Evolutionary conservation across 148 eudicot genomes (phyloP).

Genomic region (Drosera capensis): DNA sequence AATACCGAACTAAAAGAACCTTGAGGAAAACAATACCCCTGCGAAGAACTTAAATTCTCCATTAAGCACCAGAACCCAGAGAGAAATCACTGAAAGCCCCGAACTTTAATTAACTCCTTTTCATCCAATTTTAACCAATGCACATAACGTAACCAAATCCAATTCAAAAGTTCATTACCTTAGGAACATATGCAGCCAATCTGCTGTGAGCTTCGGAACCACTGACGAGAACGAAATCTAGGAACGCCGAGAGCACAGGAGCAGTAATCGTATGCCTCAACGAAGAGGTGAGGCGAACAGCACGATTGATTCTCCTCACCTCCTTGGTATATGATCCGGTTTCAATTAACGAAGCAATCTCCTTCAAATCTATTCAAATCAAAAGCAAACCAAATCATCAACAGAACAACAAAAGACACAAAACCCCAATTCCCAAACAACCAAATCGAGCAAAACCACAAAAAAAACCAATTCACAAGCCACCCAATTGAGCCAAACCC

Average conservation of each 20-base stretch:
- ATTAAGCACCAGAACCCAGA: too few species aligned
- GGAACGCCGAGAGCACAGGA: slow-evolving; percentile 41
- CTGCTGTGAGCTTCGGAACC: slow-evolving; percentile 64
- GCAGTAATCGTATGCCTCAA: slow-evolving; percentile 56
- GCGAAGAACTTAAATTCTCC: too few species aligned
- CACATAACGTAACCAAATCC: too few species aligned
- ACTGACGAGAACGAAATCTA: slow-evolving; percentile 48
- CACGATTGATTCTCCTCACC: slow-evolving; percentile 58
- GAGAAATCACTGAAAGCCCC: too few species aligned
- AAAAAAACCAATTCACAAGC: neutral
- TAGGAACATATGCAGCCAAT: slow-evolving; percentile 53
- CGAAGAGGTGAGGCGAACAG: slow-evolving; percentile 53
- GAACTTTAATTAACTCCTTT: too few species aligned
- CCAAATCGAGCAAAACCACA: slow-evolving; percentile 1
- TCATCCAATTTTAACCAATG: too few species aligned
- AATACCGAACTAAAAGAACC: too few species aligned
- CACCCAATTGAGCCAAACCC: too few species aligned
- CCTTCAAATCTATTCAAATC: slow-evolving; percentile 55
- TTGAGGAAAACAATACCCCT: too few species aligned
- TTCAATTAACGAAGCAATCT: slow-evolving; percentile 58
- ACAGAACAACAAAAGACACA: neutral
- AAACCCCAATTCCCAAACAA: too few species aligned
- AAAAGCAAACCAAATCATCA: slow-evolving; percentile 1
- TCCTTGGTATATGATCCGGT: slow-evolving; percentile 63
- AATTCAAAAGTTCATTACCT: slow-evolving; percentile 24